Conservation (phyloP, 2,329 filamentous ascomycete species). For the Metarhizium robertsii region DNA sequence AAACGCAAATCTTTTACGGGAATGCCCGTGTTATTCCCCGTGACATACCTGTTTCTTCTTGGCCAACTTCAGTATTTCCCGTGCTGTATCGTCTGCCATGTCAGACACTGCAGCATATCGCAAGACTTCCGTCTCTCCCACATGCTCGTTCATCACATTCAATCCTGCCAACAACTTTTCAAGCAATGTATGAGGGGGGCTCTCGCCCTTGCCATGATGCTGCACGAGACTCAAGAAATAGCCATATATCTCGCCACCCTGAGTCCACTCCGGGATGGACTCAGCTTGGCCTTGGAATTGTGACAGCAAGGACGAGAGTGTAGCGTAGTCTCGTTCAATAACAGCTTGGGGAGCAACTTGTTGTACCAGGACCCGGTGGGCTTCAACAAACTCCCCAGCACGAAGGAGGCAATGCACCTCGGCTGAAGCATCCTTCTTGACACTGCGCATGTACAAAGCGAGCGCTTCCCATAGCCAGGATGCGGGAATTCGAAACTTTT, state of each 20-base stretch:
- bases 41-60: conserved; percentile 48
- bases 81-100: conserved; percentile 67
- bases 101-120: conserved; percentile 64
- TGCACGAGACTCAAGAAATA: conserved; percentile 47
- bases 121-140: conserved; percentile 40
- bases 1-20: not conserved
- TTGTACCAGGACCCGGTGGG: conserved; percentile 72
- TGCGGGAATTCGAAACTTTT: conserved; percentile 60
- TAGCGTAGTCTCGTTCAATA: conserved; percentile 70
- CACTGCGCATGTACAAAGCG: conserved; percentile 70
- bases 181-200: conserved; percentile 35
- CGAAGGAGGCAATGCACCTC: conserved; percentile 76
- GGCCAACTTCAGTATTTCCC: conserved; percentile 46
- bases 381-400: conserved; percentile 67
- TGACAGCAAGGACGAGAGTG: conserved; percentile 57
- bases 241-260: conserved; percentile 71
- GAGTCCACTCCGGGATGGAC: conserved; percentile 62
- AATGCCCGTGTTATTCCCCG: not conserved
- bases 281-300: conserved; percentile 58
- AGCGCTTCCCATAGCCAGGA: conserved; percentile 83
- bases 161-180: conserved; percentile 49
- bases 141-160: conserved; percentile 41
- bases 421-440: conserved; percentile 55
- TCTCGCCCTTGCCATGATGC: conserved; percentile 30
- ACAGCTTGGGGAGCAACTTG: conserved; percentile 75